Evolutionary conservation across 2,329 filamentous ascomycete species (phyloP).

Genomic region (Apiospora aurea): DNA sequence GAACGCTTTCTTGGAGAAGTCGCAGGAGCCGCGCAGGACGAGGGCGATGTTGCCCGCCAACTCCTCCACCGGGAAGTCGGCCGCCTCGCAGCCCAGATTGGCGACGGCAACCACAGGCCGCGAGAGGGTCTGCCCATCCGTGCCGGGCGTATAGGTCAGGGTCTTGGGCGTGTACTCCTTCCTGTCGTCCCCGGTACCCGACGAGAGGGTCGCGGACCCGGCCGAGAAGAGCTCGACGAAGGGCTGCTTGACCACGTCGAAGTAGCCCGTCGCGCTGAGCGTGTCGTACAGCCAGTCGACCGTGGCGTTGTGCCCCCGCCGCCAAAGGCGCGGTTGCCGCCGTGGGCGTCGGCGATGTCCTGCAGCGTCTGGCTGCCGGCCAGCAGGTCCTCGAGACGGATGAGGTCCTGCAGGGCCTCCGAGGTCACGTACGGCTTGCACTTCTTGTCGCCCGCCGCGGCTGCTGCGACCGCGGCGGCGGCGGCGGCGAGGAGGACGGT

Average conservation of each 20-base stretch:
- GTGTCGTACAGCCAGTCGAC: conserved; percentile 53
- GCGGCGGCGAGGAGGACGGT: not conserved
- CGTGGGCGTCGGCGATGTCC: conserved; percentile 51
- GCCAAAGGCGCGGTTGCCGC: conserved; percentile 52
- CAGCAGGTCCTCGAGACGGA: conserved; percentile 50
- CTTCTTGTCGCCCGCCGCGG: conserved; percentile 14
- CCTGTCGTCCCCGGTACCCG: not conserved
- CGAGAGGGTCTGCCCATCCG: conserved; percentile 45
- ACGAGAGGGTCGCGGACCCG: conserved; percentile 26
- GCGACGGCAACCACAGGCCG: conserved; percentile 55
- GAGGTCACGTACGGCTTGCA: conserved; percentile 46
- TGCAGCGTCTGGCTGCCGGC: conserved; percentile 53
- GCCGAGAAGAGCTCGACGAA: conserved; percentile 76
- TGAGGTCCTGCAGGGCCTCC: conserved; percentile 46
- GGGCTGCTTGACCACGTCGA: conserved; percentile 52
- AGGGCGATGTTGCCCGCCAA: conserved; percentile 68
- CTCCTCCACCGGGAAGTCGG: conserved; percentile 50
- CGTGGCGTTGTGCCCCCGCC: conserved; percentile 54
- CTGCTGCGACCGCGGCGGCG: not conserved
- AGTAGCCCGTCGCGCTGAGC: conserved; percentile 48
- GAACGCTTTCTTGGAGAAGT: conserved; percentile 64
- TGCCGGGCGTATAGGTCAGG: conserved; percentile 23
- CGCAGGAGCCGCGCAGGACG: conserved; percentile 64
- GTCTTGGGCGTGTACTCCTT: conserved; percentile 37
- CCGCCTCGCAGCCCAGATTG: conserved; percentile 56